Evolutionary conservation across 176 grass and related monocot species (phyloP).

Genomic region (Areca catechu): DNA sequence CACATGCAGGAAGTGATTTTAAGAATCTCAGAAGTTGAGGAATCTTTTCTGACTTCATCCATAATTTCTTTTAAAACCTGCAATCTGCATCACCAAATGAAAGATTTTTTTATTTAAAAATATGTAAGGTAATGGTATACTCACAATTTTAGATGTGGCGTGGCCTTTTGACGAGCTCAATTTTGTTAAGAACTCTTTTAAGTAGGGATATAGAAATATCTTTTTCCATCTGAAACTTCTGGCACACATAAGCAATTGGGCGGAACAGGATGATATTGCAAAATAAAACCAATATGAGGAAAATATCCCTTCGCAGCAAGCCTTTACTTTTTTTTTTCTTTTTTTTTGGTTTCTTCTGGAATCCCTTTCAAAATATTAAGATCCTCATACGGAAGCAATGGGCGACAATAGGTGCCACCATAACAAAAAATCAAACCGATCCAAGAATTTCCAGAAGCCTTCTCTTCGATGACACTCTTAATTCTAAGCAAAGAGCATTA

Average conservation of each 20-base stretch:
- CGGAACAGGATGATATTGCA: conserved; percentile 70
- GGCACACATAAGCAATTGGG: conserved; percentile 85
- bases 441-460: conserved; percentile 71
- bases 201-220: conserved; percentile 64
- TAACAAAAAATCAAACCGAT: conserved; percentile 54
- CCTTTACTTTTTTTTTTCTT: too few species aligned
- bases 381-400: conserved; percentile 73
- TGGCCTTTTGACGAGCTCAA: conserved; percentile 83
- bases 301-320: conserved; percentile 56
- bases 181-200: conserved; percentile 81
- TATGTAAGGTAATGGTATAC: too few species aligned
- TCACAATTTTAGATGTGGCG: too few species aligned
- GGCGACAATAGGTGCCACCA: conserved; percentile 33
- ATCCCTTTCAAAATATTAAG: conserved; percentile 76
- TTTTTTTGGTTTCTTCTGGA: conserved; percentile 63
- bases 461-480: conserved; percentile 47
- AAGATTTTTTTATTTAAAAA: too few species aligned
- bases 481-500: conserved; percentile 47
- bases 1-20: too few species aligned
- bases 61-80: too few species aligned
- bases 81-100: too few species aligned
- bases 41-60: too few species aligned
- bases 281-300: conserved; percentile 63
- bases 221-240: conserved; percentile 75
- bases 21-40: too few species aligned